Percentiles rank a stretch among this genome's conserved stretches.
These are phyloP conservation scores for Monosporozyma yasuniensis DNA, from an alignment of 805 yeast species.

Conservation along the genomic window DNA sequence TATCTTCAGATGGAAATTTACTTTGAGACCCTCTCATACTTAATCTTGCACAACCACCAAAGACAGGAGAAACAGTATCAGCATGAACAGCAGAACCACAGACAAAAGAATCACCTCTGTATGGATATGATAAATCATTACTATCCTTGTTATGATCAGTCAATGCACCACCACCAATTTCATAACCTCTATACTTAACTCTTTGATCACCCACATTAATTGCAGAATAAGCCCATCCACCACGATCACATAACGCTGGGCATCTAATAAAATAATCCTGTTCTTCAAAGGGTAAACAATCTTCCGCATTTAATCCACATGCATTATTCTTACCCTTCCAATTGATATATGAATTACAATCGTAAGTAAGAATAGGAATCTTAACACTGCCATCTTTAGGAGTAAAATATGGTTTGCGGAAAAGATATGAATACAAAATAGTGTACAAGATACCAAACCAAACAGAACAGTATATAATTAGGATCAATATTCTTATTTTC, in stretches of 20 bases:
- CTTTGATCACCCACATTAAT: conserved; percentile 62
- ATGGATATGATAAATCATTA: conserved; percentile 45
- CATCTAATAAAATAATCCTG: conserved; percentile 56
- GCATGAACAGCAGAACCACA: conserved; percentile 89
- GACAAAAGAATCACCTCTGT: conserved; percentile 80
- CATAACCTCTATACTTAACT: conserved; percentile 61
- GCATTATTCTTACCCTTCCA: conserved; percentile 72
- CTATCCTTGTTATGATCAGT: conserved; percentile 9
- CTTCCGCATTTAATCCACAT: conserved; percentile 66
- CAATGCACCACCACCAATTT: conserved; percentile 64
- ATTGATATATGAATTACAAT: conserved; percentile 31
- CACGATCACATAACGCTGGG: conserved; percentile 80
- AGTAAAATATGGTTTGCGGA: conserved; percentile 32
- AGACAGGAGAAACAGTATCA: conserved; percentile 60
- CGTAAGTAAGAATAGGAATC: conserved; percentile 33
- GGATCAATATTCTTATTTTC: conserved; percentile 24
- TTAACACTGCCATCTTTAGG: conserved; percentile 16
- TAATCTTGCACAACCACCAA: conserved; percentile 72
- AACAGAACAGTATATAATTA: conserved; percentile 34
- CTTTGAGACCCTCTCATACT: conserved; percentile 46
- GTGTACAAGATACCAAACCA: conserved; percentile 39
- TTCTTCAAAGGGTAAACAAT: conserved; percentile 42
- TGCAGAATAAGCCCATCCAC: conserved; percentile 66
- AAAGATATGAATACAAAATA: conserved; percentile 39
- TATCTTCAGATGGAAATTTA: conserved; percentile 40